phyloP scores from a whole-genome alignment of 2,329 filamentous ascomycete species.

The Epichloe bromicola region DNA sequence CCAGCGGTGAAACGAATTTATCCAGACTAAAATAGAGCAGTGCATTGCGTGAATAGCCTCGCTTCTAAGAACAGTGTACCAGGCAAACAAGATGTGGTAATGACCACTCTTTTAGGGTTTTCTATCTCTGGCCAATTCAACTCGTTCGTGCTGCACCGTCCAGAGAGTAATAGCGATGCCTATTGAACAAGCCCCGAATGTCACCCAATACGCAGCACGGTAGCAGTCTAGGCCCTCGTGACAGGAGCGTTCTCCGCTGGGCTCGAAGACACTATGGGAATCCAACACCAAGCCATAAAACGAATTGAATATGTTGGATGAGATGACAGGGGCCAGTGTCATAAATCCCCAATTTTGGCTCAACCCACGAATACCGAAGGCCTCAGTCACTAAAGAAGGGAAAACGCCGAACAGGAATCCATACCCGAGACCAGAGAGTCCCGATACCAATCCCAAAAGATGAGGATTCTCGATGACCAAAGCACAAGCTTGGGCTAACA shows the following conservation, averaged over 20 bases:
- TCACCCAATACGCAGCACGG: slow-evolving; percentile 65
- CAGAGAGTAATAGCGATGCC: slow-evolving; percentile 59
- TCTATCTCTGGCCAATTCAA: slow-evolving; percentile 24
- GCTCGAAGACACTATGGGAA: slow-evolving; percentile 55
- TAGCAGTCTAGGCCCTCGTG: slow-evolving; percentile 72
- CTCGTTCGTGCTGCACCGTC: slow-evolving; percentile 50
- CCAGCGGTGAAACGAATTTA: too few relatives aligned
- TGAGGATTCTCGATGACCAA: slow-evolving; percentile 65
- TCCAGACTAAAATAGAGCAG: too few relatives aligned
- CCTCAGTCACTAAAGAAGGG: slow-evolving; percentile 72
- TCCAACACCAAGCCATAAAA: slow-evolving; percentile 82
- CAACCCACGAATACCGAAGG: slow-evolving; percentile 79
- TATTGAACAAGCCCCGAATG: slow-evolving; percentile 55
- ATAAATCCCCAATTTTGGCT: slow-evolving; percentile 96
- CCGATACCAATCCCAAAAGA: slow-evolving; percentile 63
- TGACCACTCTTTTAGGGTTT: not conserved
- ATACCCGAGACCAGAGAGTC: slow-evolving; percentile 77
- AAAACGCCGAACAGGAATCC: slow-evolving; percentile 91
- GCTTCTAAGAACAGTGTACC: not conserved
- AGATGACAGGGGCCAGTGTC: slow-evolving; percentile 77
- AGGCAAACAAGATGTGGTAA: not conserved
- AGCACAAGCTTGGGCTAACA: slow-evolving; percentile 63
- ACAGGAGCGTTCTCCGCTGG: slow-evolving; percentile 61
- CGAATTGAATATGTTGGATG: slow-evolving; percentile 84
- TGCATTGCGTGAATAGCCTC: not conserved